These are phyloP conservation scores for Plectosphaerella cucumerina DNA, from an alignment of 2,329 filamentous ascomycete genomes.

Conservation along the genomic window DNA sequence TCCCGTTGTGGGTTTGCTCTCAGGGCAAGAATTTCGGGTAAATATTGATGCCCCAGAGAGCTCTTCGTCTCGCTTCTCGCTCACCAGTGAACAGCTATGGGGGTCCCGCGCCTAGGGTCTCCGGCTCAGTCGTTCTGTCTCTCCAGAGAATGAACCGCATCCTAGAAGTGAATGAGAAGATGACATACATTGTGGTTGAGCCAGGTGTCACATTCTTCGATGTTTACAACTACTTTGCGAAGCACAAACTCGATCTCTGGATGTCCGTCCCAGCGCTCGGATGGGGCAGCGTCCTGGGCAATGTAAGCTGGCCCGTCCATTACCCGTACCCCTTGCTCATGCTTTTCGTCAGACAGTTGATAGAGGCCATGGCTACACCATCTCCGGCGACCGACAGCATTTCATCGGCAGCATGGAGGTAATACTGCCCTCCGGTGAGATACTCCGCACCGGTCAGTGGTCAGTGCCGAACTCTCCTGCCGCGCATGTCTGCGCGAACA, in stretches of 20 bases:
- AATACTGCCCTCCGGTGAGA: constrained; percentile 36
- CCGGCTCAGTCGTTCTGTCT: constrained; percentile 35
- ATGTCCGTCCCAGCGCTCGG: constrained; percentile 40
- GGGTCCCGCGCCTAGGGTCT: constrained; percentile 33
- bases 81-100: constrained; percentile 27
- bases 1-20: background rate
- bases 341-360: background rate
- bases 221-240: constrained; percentile 24
- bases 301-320: background rate
- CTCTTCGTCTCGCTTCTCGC: too few species aligned
- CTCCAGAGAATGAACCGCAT: constrained; percentile 37
- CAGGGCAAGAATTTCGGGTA: background rate
- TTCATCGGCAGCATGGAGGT: constrained; percentile 32
- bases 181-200: constrained; percentile 39
- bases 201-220: constrained; percentile 40
- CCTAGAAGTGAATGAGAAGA: constrained; percentile 35
- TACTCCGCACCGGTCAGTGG: constrained; percentile 39
- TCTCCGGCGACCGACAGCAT: constrained; percentile 28
- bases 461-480: constrained; percentile 34
- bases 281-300: constrained; percentile 39
- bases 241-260: constrained; percentile 33
- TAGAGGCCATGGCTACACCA: constrained; percentile 26
- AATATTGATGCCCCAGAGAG: background rate
- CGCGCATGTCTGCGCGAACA: constrained; percentile 30
- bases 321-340: background rate